Evolutionary conservation across 148 eudicot genomes (phyloP).

Genomic region (Rhododendron ovatum): DNA sequence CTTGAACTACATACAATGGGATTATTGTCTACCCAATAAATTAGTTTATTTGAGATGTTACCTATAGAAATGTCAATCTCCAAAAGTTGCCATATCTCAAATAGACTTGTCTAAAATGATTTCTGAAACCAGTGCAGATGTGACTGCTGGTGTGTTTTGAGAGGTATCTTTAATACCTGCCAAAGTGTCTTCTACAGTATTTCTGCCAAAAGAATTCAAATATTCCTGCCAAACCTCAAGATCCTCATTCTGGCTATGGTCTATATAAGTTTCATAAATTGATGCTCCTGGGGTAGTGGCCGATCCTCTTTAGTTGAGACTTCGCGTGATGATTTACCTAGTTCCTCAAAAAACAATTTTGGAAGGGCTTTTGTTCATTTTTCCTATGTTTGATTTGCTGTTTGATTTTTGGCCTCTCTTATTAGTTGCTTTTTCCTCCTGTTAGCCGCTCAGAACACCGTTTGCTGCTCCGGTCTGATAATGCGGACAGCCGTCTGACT

Average conservation of each 20-base stretch:
- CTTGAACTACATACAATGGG: not conserved
- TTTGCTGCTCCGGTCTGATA: constrained; percentile 83
- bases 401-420: not conserved
- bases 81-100: not conserved
- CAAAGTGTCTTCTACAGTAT: not conserved
- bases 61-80: not conserved
- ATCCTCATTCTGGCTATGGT: not conserved
- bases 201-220: not conserved
- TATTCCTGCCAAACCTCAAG: too few species aligned
- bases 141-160: not conserved
- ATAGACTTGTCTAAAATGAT: not conserved
- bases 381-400: not conserved
- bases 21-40: not conserved
- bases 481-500: constrained; percentile 99
- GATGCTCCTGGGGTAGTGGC: too few species aligned
- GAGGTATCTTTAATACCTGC: not conserved
- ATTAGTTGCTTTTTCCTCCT: constrained; percentile 7
- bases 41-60: not conserved
- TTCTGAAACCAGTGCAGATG: not conserved
- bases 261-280: not conserved
- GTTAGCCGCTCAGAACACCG: constrained; percentile 95
- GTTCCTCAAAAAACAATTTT: not conserved
- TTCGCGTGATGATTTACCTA: not conserved
- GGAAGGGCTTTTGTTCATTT: not conserved
- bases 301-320: not conserved